phyloP scores from a whole-genome alignment of 2,329 filamentous ascomycete species.

The Fusarium abutilonis region DNA sequence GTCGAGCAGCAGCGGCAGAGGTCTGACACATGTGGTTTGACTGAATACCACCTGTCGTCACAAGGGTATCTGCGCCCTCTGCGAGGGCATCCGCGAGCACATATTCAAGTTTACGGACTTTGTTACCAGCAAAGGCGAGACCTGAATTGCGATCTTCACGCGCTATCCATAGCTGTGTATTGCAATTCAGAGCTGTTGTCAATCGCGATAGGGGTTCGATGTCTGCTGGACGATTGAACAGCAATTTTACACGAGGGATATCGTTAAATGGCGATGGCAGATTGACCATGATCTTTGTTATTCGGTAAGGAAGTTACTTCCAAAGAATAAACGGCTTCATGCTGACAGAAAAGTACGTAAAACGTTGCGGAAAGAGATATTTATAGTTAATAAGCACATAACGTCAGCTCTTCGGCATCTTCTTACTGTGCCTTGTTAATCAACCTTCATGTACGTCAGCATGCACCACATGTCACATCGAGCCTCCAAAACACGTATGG shows the following conservation, averaged over 20 bases:
- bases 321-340: too few species aligned
- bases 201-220: conserved; percentile 25
- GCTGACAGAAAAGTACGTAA: too few species aligned
- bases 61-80: conserved; percentile 25
- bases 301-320: not conserved
- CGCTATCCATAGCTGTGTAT: conserved; percentile 15
- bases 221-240: conserved; percentile 23
- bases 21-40: conserved; percentile 36
- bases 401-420: too few species aligned
- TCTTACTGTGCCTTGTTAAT: too few species aligned
- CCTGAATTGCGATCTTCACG: conserved; percentile 33
- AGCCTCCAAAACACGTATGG: too few species aligned
- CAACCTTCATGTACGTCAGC: too few species aligned
- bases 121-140: conserved; percentile 32
- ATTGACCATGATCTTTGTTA: conserved; percentile 1
- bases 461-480: too few species aligned
- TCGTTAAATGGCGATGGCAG: conserved; percentile 18
- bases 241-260: conserved; percentile 20
- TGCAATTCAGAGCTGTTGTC: conserved; percentile 1
- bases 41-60: conserved; percentile 27
- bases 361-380: conserved; percentile 1
- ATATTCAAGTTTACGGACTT: conserved; percentile 31
- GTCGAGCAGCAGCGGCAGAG: conserved; percentile 24
- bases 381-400: too few species aligned
- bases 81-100: conserved; percentile 25